Evolutionary conservation across 1,139 yeast genomes (phyloP).

Genomic region (Yamadazyma diospyri): DNA sequence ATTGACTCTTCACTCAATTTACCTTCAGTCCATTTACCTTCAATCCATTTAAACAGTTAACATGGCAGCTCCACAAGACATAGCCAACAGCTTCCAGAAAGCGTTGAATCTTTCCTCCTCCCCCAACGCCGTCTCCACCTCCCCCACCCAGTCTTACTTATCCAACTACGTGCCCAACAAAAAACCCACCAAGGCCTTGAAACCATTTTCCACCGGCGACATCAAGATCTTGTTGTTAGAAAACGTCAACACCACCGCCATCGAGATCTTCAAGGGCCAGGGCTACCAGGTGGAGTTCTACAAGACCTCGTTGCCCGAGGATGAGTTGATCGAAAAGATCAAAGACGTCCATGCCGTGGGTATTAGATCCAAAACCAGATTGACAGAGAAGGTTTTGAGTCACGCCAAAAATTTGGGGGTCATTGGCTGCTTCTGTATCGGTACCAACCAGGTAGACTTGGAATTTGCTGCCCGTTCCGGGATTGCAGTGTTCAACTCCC

Average conservation of each 20-base stretch:
- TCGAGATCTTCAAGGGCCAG: constrained; percentile 76
- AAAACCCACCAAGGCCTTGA: constrained; percentile 64
- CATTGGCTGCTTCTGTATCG: constrained; percentile 98
- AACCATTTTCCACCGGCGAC: constrained; percentile 89
- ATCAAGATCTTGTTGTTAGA: constrained; percentile 87
- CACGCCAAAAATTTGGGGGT: constrained; percentile 88
- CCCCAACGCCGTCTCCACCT: constrained; percentile 75
- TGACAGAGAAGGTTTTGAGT: constrained; percentile 72
- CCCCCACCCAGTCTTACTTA: constrained; percentile 57
- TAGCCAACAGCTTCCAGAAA: constrained; percentile 55
- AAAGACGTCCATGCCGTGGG: constrained; percentile 95
- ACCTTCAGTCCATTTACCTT: no score
- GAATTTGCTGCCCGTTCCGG: constrained; percentile 91
- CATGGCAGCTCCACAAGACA: constrained; percentile 72
- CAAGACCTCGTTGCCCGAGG: constrained; percentile 88
- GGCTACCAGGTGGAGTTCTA: constrained; percentile 97
- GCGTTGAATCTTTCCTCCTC: constrained; percentile 50
- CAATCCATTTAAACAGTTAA: constrained; percentile 2
- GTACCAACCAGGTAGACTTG: constrained; percentile 96
- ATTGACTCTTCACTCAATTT: constrained; percentile 3
- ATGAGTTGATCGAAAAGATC: constrained; percentile 90
- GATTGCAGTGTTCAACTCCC: constrained; percentile 96
- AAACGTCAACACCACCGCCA: constrained; percentile 90
- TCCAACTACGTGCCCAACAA: constrained; percentile 37
- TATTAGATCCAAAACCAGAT: constrained; percentile 92